These are phyloP conservation scores for Alternaria angustiovoidea DNA, from an alignment of 2,329 filamentous ascomycete species.

Conservation along the genomic window DNA sequence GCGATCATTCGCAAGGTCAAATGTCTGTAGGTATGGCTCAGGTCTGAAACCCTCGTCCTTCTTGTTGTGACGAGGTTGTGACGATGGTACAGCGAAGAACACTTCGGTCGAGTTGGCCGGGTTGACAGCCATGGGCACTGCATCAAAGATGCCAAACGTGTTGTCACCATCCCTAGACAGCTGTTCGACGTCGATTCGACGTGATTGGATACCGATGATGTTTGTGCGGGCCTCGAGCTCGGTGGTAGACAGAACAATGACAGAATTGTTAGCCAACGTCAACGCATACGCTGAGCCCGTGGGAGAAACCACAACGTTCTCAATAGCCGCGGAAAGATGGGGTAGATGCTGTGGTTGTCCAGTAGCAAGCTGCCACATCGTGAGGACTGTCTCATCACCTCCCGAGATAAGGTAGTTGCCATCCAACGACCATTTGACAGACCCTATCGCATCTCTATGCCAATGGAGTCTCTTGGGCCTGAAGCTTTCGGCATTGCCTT, in stretches of 20 bases:
- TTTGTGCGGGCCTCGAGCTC: slow-evolving; percentile 87
- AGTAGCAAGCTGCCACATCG: slow-evolving; percentile 93
- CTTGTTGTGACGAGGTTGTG: slow-evolving; percentile 52
- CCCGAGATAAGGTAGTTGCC: slow-evolving; percentile 95
- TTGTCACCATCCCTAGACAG: slow-evolving; percentile 30
- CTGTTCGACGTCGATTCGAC: slow-evolving; percentile 41
- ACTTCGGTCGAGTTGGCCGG: slow-evolving; percentile 53
- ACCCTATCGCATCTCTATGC: slow-evolving; percentile 84
- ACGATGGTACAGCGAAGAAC: slow-evolving; percentile 61
- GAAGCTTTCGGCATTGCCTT: slow-evolving; percentile 50
- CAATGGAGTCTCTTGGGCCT: slow-evolving; percentile 79
- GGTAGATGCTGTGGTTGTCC: slow-evolving; percentile 83
- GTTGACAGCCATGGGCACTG: slow-evolving; percentile 52
- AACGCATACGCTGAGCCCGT: slow-evolving; percentile 82
- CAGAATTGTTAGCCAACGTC: slow-evolving; percentile 89
- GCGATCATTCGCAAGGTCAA: slow-evolving; percentile 80
- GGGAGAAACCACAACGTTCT: slow-evolving; percentile 83
- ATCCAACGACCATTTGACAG: slow-evolving; percentile 91
- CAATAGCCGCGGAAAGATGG: slow-evolving; percentile 86
- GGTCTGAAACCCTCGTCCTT: slow-evolving; percentile 38
- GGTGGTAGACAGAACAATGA: slow-evolving; percentile 87
- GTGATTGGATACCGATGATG: slow-evolving; percentile 79
- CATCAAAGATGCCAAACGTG: slow-evolving; percentile 31
- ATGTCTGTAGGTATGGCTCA: slow-evolving; percentile 78
- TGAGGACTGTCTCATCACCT: slow-evolving; percentile 85